Conservation (phyloP, 2,329 filamentous ascomycete genomes). For the Dendrostoma leiphaemia region DNA sequence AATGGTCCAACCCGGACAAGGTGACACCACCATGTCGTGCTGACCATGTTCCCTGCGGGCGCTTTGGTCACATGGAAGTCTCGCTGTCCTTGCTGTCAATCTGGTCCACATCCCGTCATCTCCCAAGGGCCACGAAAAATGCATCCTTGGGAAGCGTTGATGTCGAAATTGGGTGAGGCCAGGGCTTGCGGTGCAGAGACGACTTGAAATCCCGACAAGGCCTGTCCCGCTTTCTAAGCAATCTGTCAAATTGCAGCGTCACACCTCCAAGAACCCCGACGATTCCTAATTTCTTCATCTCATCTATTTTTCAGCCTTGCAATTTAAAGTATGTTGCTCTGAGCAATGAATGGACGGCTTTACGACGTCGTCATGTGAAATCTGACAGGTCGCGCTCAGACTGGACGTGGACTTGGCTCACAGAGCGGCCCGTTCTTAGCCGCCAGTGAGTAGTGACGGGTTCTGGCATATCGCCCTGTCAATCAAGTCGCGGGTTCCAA, state of each 20-base stretch:
- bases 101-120: neutral
- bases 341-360: slow-evolving; percentile 4
- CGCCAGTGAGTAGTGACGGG: neutral
- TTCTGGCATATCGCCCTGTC: neutral
- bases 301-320: slow-evolving; percentile 17
- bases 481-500: slow-evolving; percentile 6
- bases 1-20: neutral
- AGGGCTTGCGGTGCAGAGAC: neutral
- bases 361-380: slow-evolving; percentile 3
- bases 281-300: slow-evolving; percentile 2
- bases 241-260: slow-evolving; percentile 16
- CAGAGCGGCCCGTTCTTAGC: slow-evolving; percentile 3
- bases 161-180: neutral
- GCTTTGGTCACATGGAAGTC: slow-evolving; percentile 3
- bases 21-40: neutral
- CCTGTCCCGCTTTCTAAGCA: neutral
- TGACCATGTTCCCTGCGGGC: no score
- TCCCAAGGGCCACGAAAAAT: slow-evolving; percentile 1
- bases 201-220: neutral
- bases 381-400: neutral
- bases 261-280: slow-evolving; percentile 6
- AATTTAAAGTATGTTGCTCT: neutral
- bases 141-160: neutral
- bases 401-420: neutral
- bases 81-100: neutral